Base-by-base conservation (phyloP, 352 stramenopile genomes). In the Globisporangium solare region DNA sequence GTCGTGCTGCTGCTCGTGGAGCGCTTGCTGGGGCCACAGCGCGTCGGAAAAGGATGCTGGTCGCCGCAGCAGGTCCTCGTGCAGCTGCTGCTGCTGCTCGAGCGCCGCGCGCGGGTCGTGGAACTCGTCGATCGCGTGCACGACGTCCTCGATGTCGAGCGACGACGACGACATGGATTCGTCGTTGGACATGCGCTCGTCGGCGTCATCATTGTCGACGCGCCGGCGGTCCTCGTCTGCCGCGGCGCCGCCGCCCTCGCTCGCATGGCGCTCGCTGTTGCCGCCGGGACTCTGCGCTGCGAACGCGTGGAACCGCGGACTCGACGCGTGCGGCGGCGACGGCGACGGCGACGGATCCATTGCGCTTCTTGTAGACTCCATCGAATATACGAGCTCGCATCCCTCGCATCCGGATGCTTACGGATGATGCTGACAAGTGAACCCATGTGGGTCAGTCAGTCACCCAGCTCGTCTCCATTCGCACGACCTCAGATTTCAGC, bases 131-230 rank as follows among this genome's bases (percentile, higher is more conserved):
- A 27, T 52, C 37, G 21, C 54, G 51, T 47, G 65, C 49, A 37
- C 47, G 10, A 40, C 57, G 6, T 66, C 59, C 39, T 75, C 70
- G 27, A 76, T 70, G 37, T 68, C 71, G 11, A 80, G 49, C 22
- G 61, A 82, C 3, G 76, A 82, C 17, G 61, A 66, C 18, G 61
- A 73, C 76, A 86, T 86, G 51, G 71, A 80, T 60, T 83, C 76
- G 56, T 86, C 76, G 43, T 80, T 73, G 4, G 74, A 84, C 74
- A 84, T 84, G 65, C 60, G 67, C 54, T 62, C 72, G 49, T 85
- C 72, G 18, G 64, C 62, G 54, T 75, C 70, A 6, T 35, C 27
- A 35, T 35, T 35, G 7, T 35, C 7, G 6, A 35, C 27, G 27
- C 2, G 27, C 27, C 27, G 27, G 7, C 3, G 27, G 7, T 7